Evolutionary conservation across 805 yeast genomes (phyloP).

Genomic region (Vanderwaltozyma yarrowii): DNA sequence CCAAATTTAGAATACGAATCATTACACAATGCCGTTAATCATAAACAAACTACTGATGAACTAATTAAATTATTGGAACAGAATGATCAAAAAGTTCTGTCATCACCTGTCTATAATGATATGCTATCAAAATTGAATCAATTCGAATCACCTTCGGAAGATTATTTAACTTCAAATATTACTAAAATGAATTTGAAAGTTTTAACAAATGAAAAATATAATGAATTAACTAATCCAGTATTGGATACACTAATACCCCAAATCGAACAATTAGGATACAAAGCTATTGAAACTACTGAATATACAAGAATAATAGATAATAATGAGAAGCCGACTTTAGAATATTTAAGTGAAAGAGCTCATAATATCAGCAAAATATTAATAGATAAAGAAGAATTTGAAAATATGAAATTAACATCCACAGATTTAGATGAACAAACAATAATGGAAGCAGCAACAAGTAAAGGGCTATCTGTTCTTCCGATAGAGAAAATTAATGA

Average conservation of each 20-base stretch:
- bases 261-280: background rate
- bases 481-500: conserved; percentile 15
- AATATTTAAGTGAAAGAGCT: background rate
- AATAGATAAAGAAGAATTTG: background rate
- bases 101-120: too few relatives aligned
- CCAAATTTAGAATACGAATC: conserved; percentile 5
- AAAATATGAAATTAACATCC: background rate
- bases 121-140: too few relatives aligned
- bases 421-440: background rate
- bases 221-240: too few relatives aligned
- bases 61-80: too few relatives aligned
- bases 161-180: too few relatives aligned
- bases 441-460: background rate
- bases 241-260: too few relatives aligned
- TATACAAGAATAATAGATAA: background rate
- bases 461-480: background rate
- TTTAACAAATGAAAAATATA: too few relatives aligned
- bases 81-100: too few relatives aligned
- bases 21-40: conserved; percentile 6
- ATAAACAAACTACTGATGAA: conserved; percentile 3
- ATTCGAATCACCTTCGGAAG: too few relatives aligned
- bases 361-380: background rate
- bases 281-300: background rate
- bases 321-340: background rate
- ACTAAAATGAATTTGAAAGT: too few relatives aligned